Conservation (phyloP, 306 rosid species). For the Casuarina glauca region DNA sequence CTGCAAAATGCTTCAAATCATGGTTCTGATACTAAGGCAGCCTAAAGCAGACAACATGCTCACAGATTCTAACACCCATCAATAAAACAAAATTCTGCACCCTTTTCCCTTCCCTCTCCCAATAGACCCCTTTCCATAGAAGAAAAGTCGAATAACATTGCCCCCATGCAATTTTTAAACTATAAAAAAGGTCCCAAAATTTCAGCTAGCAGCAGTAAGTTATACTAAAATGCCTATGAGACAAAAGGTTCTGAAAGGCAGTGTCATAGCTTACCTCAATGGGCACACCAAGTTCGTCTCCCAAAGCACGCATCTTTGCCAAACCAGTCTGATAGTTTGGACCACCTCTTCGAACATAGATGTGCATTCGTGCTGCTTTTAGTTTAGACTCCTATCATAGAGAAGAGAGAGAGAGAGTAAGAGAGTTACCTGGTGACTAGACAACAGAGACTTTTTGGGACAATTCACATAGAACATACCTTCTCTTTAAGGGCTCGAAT, state of each 20-base stretch:
- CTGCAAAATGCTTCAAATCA: background rate
- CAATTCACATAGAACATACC: conserved; percentile 34
- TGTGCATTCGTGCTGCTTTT: conserved; percentile 78
- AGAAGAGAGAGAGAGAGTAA: background rate
- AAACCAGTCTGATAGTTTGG: conserved; percentile 87
- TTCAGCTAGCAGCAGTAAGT: background rate
- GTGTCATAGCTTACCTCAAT: conserved; percentile 55
- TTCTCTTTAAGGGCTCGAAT: conserved; percentile 78
- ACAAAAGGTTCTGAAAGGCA: conserved; percentile 12
- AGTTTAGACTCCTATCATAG: conserved; percentile 64
- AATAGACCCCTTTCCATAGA: no score
- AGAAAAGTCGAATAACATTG: no score
- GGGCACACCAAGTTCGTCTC: conserved; percentile 78
- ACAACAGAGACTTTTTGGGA: background rate
- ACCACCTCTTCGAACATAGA: conserved; percentile 86
- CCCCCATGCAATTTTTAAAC: background rate
- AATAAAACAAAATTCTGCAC: background rate
- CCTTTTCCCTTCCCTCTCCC: background rate
- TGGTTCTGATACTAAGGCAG: background rate
- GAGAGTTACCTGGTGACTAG: background rate
- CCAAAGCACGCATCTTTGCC: conserved; percentile 71
- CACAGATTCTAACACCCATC: conserved; percentile 7
- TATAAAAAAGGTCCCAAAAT: background rate
- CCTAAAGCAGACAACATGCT: conserved; percentile 4
- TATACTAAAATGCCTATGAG: conserved; percentile 3